Evolutionary conservation across 2,329 filamentous ascomycete species (phyloP).

Genomic region (Colletotrichum neosansevieriae): DNA sequence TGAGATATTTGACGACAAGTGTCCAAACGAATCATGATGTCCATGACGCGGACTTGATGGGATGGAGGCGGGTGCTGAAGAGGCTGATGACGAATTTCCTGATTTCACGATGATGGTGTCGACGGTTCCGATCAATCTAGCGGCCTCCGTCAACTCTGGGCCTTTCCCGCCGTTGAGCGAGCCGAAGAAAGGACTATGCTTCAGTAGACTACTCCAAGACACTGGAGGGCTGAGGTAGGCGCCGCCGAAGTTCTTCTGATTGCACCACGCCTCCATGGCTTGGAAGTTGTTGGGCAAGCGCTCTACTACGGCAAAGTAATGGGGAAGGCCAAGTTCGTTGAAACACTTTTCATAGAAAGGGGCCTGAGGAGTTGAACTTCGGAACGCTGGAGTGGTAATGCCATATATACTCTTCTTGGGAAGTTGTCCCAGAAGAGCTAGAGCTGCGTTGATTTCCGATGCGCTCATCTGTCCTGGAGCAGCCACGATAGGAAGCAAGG

Average conservation of each 20-base stretch:
- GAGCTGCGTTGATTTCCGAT: slow-evolving; percentile 84
- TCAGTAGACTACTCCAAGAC: slow-evolving; percentile 70
- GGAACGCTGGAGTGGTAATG: slow-evolving; percentile 77
- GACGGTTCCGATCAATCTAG: slow-evolving; percentile 81
- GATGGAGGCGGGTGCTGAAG: slow-evolving; percentile 60
- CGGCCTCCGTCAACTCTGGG: slow-evolving; percentile 78
- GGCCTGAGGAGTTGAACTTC: slow-evolving; percentile 75
- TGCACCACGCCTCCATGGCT: slow-evolving; percentile 78
- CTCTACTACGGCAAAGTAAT: slow-evolving; percentile 82
- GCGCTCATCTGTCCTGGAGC: slow-evolving; percentile 88
- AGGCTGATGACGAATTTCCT: slow-evolving; percentile 55
- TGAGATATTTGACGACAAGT: slow-evolving; percentile 39
- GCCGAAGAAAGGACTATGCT: slow-evolving; percentile 64
- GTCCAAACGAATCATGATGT: slow-evolving; percentile 43
- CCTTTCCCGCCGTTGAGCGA: slow-evolving; percentile 63
- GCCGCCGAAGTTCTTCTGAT: slow-evolving; percentile 82
- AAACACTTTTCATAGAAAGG: slow-evolving; percentile 90
- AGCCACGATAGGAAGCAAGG: slow-evolving; percentile 84
- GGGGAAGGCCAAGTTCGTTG: slow-evolving; percentile 86
- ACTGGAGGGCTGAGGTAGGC: slow-evolving; percentile 84
- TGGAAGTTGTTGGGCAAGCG: slow-evolving; percentile 72
- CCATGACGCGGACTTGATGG: slow-evolving; percentile 61
- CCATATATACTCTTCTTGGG: slow-evolving; percentile 85
- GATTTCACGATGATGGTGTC: slow-evolving; percentile 81
- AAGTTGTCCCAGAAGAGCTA: slow-evolving; percentile 83